A percentile compares a stretch with the other conserved stretches of the same genome.
phyloP scores from a whole-genome alignment of 768 basidiomycete species.

The Butyriboletus loyo region DNA sequence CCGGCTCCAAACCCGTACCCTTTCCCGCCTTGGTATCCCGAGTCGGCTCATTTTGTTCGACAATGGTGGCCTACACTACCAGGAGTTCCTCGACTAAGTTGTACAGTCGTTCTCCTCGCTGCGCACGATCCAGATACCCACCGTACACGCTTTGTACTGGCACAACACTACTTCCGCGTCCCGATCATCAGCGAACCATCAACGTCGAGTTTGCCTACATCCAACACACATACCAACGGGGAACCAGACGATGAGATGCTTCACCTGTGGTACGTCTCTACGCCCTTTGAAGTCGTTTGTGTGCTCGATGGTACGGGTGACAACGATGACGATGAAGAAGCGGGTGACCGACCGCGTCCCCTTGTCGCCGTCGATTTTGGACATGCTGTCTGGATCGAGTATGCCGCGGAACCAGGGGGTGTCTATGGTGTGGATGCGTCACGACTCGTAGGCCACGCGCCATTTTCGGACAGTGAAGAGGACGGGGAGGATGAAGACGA shows the following conservation, averaged over 20 bases:
- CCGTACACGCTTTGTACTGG: conserved; percentile 59
- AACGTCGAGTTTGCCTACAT: conserved; percentile 1
- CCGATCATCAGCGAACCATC: conserved; percentile 41
- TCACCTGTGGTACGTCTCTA: conserved; percentile 67
- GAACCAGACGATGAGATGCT: conserved; percentile 53
- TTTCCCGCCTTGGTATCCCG: conserved; percentile 66
- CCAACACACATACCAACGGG: not conserved
- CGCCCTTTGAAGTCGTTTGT: conserved; percentile 70
- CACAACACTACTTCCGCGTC: conserved; percentile 74
- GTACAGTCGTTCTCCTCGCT: conserved; percentile 67
- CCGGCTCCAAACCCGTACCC: conserved; percentile 57
- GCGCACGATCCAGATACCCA: conserved; percentile 60
- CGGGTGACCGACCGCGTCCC: conserved; percentile 54
- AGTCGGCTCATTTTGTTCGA: conserved; percentile 72
- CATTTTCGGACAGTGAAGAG: conserved; percentile 27
- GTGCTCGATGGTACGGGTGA: conserved; percentile 45
- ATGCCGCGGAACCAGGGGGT: conserved; percentile 35
- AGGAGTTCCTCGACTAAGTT: conserved; percentile 62
- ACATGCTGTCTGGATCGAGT: conserved; percentile 82
- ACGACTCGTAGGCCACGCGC: conserved; percentile 26
- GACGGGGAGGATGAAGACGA: conserved; percentile 26
- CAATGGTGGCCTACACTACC: conserved; percentile 78
- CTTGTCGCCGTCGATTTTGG: conserved; percentile 86
- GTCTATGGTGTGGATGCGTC: conserved; percentile 29
- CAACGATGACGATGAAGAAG: conserved; percentile 33